Conservation (phyloP, 2,329 filamentous ascomycete genomes). For the Xylariales sp. region DNA sequence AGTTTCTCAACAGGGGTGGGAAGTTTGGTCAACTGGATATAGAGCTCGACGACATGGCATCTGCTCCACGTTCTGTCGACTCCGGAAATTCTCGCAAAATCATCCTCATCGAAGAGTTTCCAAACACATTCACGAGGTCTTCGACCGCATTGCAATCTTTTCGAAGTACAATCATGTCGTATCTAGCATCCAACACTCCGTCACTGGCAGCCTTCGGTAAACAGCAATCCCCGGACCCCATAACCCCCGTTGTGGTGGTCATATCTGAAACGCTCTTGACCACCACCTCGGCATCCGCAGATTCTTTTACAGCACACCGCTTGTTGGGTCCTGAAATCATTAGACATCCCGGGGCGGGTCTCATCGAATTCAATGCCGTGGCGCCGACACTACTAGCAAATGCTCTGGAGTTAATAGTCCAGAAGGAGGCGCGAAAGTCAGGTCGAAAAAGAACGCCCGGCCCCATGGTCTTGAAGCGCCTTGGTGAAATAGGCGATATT, state of each 20-base stretch:
- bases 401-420: constrained; percentile 74
- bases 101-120: constrained; percentile 78
- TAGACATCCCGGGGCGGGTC: constrained; percentile 70
- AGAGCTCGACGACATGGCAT: constrained; percentile 20
- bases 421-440: constrained; percentile 80
- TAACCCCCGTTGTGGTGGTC: constrained; percentile 78
- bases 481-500: constrained; percentile 87
- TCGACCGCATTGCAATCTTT: constrained; percentile 66
- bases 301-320: constrained; percentile 90
- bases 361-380: constrained; percentile 91
- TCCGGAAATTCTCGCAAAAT: constrained; percentile 40
- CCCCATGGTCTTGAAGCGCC: constrained; percentile 68
- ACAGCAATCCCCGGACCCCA: constrained; percentile 36
- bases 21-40: constrained; percentile 70
- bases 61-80: constrained; percentile 5
- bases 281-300: constrained; percentile 76
- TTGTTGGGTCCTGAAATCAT: constrained; percentile 83
- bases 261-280: constrained; percentile 88
- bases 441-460: constrained; percentile 73
- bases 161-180: constrained; percentile 69
- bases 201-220: constrained; percentile 44
- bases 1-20: constrained; percentile 79
- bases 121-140: constrained; percentile 65
- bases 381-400: constrained; percentile 82
- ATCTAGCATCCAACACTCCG: constrained; percentile 64